Evolutionary conservation across 495 filamentous ascomycete genomes (phyloP).

Genomic region (Hypoxylon cercidicola): DNA sequence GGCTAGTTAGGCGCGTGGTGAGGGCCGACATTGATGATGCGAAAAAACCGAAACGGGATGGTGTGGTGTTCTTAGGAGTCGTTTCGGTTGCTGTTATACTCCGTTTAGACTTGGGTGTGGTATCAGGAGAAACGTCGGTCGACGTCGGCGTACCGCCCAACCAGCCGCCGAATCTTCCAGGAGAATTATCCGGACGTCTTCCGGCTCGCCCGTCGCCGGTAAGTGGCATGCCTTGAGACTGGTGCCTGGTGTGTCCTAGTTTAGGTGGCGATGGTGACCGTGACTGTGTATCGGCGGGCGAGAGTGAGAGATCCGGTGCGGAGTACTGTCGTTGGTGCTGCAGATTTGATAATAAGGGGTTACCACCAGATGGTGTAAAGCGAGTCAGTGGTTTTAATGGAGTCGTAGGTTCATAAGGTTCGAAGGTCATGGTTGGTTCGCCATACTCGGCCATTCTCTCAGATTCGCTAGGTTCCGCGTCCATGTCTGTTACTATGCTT

Average conservation of each 20-base stretch:
- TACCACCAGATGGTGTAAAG: slow-evolving; percentile 30
- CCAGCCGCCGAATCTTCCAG: slow-evolving; percentile 48
- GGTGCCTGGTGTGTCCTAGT: slow-evolving; percentile 39
- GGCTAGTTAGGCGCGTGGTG: slow-evolving; percentile 52
- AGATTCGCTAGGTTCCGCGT: slow-evolving; percentile 13
- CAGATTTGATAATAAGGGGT: slow-evolving; percentile 33
- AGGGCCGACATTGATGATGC: slow-evolving; percentile 53
- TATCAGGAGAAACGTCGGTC: slow-evolving; percentile 38
- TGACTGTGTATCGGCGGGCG: slow-evolving; percentile 45
- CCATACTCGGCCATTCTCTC: slow-evolving; percentile 21
- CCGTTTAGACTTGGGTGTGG: slow-evolving; percentile 48
- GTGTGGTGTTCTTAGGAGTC: slow-evolving; percentile 51
- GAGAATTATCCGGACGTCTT: slow-evolving; percentile 41
- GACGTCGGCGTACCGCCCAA: slow-evolving; percentile 40
- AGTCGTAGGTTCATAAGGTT: slow-evolving; percentile 21
- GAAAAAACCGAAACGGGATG: slow-evolving; percentile 54
- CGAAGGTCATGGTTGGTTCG: slow-evolving; percentile 34
- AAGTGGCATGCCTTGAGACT: slow-evolving; percentile 55
- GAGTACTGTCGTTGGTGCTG: slow-evolving; percentile 58
- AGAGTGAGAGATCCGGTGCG: slow-evolving; percentile 50
- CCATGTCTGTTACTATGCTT: slow-evolving; percentile 22
- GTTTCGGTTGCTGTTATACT: slow-evolving; percentile 23
- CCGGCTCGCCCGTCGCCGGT: slow-evolving; percentile 52
- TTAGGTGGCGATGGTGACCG: slow-evolving; percentile 48
- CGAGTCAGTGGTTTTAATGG: slow-evolving; percentile 27